Base-by-base conservation (phyloP, 352 stramenopile species). In the Globisporangium recalcitrans region DNA sequence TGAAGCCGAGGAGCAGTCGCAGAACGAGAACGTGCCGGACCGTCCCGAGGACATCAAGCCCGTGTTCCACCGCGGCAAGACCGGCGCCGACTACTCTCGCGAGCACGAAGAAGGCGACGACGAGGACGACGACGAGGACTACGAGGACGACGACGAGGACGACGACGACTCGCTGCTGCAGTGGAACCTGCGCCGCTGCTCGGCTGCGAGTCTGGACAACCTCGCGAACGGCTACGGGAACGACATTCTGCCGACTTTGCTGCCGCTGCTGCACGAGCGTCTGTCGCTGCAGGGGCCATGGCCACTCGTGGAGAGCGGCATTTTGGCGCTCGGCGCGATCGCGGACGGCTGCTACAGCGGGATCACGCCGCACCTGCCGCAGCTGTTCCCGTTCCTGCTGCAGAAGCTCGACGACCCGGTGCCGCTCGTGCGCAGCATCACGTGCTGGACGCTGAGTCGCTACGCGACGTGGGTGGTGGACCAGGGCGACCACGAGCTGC, bases 171-270 rank as follows among this genome's bases (percentile, higher is more conserved):
- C 97, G 65, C 77, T 97, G 52, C 82, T 97, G 67, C 82, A 98
- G 78, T 99, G 96, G 96, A 98, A 95, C 62, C 72, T 99, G 52
- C 83, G 96, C 68, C 97, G 97, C 60, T 98, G 93, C 72, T 88
- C 93, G 19, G 96, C 95, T 40, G 95, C 93, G 19, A 97, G 87
- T 64, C 73, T 99, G n/a, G 96, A 99, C 78, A 97, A 92, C 63
- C 70, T 98, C 49, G 79, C 93, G 9, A 95, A 91, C 47, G 77
- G 95, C 11, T 98, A 97, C 70, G 95, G 93, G n/a, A 88, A 91
- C 16, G 77, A 92, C n/a, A 97, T 98, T 36, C 71, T 99, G 22
- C 91, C 92, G 36, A 87, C 89, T 29, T 66, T 99, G 34, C 67
- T 98, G 63, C 96, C 96, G 27, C 67, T 95, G 31, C 58, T 98